Percentiles rank a stretch among this genome's conserved stretches.
These are phyloP conservation scores for Cyclocybe cylindracea DNA, from an alignment of 768 basidiomycete genomes.

Conservation along the genomic window DNA sequence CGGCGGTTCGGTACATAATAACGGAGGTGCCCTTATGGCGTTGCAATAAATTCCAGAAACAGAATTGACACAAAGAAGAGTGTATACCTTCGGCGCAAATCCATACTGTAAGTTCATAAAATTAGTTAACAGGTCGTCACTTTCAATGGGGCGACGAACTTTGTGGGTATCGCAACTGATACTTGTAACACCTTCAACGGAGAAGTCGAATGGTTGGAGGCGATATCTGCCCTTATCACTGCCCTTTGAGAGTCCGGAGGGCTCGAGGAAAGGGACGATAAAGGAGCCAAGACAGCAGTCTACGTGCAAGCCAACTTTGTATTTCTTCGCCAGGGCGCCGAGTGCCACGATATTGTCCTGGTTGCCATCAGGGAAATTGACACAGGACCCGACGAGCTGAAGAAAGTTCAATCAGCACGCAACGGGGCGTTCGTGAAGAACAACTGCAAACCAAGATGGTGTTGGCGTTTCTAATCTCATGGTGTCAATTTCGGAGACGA, in stretches of 20 bases:
- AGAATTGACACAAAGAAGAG: constrained; percentile 1
- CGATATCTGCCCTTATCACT: constrained; percentile 53
- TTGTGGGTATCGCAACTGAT: constrained; percentile 98
- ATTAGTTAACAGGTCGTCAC: constrained; percentile 4
- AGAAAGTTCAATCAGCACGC: constrained; percentile 3
- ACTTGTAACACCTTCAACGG: constrained; percentile 87
- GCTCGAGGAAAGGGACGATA: constrained; percentile 89
- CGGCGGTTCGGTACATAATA: constrained; percentile 87
- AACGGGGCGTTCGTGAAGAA: background rate
- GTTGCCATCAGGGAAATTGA: constrained; percentile 86
- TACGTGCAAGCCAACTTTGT: constrained; percentile 88
- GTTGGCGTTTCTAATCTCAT: constrained; percentile 65
- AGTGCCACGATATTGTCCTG: constrained; percentile 86
- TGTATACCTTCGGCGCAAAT: constrained; percentile 83
- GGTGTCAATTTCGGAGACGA: constrained; percentile 3
- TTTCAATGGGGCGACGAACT: constrained; percentile 34
- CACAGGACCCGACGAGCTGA: constrained; percentile 81
- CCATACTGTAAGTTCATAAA: constrained; percentile 61
- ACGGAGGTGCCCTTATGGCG: constrained; percentile 80
- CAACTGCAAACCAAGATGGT: constrained; percentile 72
- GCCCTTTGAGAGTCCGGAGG: constrained; percentile 67
- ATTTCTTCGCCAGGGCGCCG: constrained; percentile 65
- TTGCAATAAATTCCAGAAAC: background rate
- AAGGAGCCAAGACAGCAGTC: constrained; percentile 96
- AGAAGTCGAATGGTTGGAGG: constrained; percentile 83